Base-by-base conservation (phyloP, 352 stramenopile species). In the Globisporangium heterothallicum region DNA sequence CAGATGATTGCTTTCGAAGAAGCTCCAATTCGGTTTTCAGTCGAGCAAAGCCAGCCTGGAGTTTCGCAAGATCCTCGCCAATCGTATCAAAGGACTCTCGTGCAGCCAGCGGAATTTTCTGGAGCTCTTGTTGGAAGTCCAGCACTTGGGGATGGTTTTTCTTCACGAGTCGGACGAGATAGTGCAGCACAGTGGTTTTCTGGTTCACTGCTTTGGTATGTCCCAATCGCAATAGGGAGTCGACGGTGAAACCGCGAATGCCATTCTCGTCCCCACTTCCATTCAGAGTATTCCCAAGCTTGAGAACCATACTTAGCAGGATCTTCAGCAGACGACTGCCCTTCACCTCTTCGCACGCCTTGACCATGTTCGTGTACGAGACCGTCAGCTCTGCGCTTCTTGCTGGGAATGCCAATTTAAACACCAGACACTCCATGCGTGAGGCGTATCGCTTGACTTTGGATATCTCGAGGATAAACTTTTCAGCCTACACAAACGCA, bases 181-280 rank as follows among this genome's bases (percentile, higher is more conserved):
- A 99, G 55, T 98, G 94, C n/a, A 99, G 71, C 26, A 98, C 94
- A 13, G 92, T 98, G 13, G 96, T 99, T 64, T 98, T 98, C 62
- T 98, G 94, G 62, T 99, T 91, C 19, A 92, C 72, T 6, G 96
- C 98, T 64, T 98, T 98, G 40, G 97, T 98, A 61, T 98, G 78
- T 0, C 77, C 80, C 19, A 85, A 92, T 26, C 80, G 94, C 2
- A 98, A 66, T 12, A 99, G 60, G 13, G 95, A 97, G 69, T 99
- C 94, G 4, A 99, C 82, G 0, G 90, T 98, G 62, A 99, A 98
- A 4, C 93, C 96, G 40, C 91, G 87, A 26, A 97, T 97, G 46
- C 86, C 84, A 26, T 86, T 84, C 21, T 87, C 74, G 7, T 88
- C 72, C 32, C 86, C 94, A 32, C 73, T 83, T 24, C 95, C 96